Evolutionary conservation across 1,139 yeast genomes (phyloP).

Genomic region (Debaryomyces subglobosus): DNA sequence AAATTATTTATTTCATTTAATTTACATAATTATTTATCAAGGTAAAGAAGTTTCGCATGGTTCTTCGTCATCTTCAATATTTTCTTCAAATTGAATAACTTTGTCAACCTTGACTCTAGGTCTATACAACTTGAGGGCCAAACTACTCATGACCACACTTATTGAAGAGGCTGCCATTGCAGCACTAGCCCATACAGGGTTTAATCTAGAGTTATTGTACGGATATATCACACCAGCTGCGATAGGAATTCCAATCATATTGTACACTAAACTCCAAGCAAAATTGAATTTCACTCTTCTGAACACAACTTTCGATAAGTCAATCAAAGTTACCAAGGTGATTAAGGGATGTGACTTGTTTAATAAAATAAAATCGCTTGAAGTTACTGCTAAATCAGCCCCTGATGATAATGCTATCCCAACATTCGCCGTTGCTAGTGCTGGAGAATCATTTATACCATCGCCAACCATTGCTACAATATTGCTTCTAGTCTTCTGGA

Average conservation of each 20-base stretch:
- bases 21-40: slow-evolving; percentile 1
- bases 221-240: slow-evolving; percentile 70
- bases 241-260: slow-evolving; percentile 58
- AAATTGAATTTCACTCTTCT: slow-evolving; percentile 59
- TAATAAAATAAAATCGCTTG: slow-evolving; percentile 59
- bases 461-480: slow-evolving; percentile 67
- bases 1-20: slow-evolving; percentile 6
- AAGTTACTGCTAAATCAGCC: slow-evolving; percentile 60
- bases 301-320: slow-evolving; percentile 49
- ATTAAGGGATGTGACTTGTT: slow-evolving; percentile 49
- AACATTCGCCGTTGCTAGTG: slow-evolving; percentile 59
- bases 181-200: slow-evolving; percentile 69
- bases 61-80: slow-evolving; percentile 13
- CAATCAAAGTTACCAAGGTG: slow-evolving; percentile 52
- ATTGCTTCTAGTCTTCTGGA: slow-evolving; percentile 42
- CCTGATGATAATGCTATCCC: slow-evolving; percentile 64
- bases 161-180: slow-evolving; percentile 68
- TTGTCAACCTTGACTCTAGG: slow-evolving; percentile 36
- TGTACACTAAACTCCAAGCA: slow-evolving; percentile 54
- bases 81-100: slow-evolving; percentile 13
- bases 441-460: slow-evolving; percentile 68
- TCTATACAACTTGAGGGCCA: slow-evolving; percentile 50
- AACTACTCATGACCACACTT: slow-evolving; percentile 59
- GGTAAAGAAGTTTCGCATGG: slow-evolving; percentile 9
- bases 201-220: slow-evolving; percentile 50